Percentiles rank a stretch among this genome's conserved stretches.
These are phyloP conservation scores for Erigeron canadensis DNA, from an alignment of 129 eudicot genomes.

Conservation along the genomic window DNA sequence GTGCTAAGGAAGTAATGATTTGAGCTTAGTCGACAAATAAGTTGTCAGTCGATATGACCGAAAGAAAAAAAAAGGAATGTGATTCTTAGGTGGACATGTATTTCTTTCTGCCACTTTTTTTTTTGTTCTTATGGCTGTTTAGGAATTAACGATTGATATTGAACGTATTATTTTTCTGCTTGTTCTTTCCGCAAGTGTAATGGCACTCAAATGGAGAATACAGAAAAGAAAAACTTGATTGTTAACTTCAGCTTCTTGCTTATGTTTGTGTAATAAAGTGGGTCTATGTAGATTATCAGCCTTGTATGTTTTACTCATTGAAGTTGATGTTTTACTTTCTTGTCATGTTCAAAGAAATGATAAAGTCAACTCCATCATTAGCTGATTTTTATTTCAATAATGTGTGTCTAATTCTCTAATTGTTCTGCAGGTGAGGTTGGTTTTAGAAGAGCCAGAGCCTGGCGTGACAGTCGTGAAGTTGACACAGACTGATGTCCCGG, in stretches of 20 bases:
- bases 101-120: not conserved
- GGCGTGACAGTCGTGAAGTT: conserved; percentile 76
- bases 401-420: not conserved
- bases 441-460: conserved; percentile 87
- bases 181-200: not conserved
- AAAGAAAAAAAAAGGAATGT: not conserved
- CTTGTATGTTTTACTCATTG: not conserved
- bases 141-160: not conserved
- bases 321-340: not conserved
- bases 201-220: not conserved
- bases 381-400: not conserved
- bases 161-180: not conserved
- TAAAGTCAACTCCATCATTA: not conserved
- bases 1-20: too few species aligned
- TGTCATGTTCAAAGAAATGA: not conserved
- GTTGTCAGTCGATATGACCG: not conserved
- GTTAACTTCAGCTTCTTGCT: not conserved
- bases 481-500: conserved; percentile 85
- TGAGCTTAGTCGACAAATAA: not conserved
- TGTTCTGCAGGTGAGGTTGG: conserved; percentile 64
- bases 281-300: not conserved
- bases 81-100: not conserved
- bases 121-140: not conserved
- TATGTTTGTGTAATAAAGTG: conserved; percentile 2
- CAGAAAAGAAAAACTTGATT: not conserved